Evolutionary conservation across 805 yeast genomes (phyloP), one percentile per base, ranked within the genome.

Genomic region (Candida glaebosa): DNA sequence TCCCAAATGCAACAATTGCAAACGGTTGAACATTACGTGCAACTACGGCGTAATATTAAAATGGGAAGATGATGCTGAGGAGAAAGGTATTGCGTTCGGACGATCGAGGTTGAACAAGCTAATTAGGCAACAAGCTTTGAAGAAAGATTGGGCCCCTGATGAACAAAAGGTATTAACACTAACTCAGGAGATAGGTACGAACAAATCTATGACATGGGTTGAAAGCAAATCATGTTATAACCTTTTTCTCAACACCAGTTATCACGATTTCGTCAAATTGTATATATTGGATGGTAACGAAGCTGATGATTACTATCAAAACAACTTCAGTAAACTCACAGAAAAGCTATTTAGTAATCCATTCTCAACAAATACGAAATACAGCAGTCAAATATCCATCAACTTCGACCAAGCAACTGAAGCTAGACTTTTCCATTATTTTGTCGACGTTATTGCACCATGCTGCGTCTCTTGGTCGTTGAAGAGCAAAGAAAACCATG

Each of bases 51-150:
- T 50, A 19, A 46, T 28, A 6, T 45, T 57, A 5, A 46, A 51
- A 0, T 67, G 69, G 70, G 70, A 66, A 34, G 69, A 67, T 22
- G 71, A 67, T 10, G 71, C 69, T 3, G 19, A 47, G 1, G 47
- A 57, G 22, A 45, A 55, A 38, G 71, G 71, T 0, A 55, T 64
- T 5, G 50, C 69, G 1, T 65, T 67, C 47, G 71, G 73, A 1
- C 46, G 73, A 17, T 65, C 70, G 0, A 45, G 52, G 15, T 48
- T 52, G 10, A 39, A 41, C 26, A 41, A 44, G 22, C 31, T 39
- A 12, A 44, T 48, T 16, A 38, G 38, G 17, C 25, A 26, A 8
- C 51, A 47, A 38, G 28, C 41, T 24, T 22, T 34, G 7, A 34
- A 28, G 18, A 7, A 14, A 24, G 7, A 24, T 9, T 18, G 10